Conservation (phyloP, 2,329 filamentous ascomycete genomes). For the Immersiporthe knoxdaviesiana region DNA sequence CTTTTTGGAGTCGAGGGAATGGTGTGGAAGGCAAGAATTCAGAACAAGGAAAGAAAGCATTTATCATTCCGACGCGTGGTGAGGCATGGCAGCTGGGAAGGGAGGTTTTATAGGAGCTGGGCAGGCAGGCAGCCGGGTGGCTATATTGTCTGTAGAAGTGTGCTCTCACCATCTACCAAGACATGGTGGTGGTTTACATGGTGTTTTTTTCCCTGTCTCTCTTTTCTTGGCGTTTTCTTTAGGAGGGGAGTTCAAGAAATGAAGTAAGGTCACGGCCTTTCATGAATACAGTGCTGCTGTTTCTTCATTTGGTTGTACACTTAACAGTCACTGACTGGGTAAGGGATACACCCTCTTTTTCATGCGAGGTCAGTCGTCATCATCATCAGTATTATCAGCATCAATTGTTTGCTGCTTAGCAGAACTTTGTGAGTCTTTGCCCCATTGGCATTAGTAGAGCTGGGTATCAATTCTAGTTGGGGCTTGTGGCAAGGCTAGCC, state of each 20-base stretch:
- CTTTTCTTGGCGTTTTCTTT: background rate
- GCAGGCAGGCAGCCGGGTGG: background rate
- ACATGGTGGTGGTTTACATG: background rate
- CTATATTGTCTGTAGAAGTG: background rate
- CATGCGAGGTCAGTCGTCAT: background rate
- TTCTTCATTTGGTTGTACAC: too few relatives aligned
- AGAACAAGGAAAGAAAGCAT: background rate
- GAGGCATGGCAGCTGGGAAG: background rate
- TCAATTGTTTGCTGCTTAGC: background rate
- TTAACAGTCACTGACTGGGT: background rate
- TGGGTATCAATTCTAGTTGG: background rate
- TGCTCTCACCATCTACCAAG: background rate
- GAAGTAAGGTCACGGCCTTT: background rate
- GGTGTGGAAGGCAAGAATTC: background rate
- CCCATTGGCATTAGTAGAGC: background rate
- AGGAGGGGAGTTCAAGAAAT: background rate
- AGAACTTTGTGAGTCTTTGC: background rate
- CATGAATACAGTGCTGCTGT: background rate
- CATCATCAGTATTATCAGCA: too few relatives aligned
- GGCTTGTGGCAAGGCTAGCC: background rate
- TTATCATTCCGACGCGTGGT: background rate
- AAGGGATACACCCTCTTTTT: background rate
- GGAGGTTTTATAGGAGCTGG: background rate
- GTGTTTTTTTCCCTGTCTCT: background rate
- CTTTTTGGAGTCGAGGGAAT: background rate